These are phyloP conservation scores for Chaetomium cochliodes DNA, from an alignment of 495 filamentous ascomycete genomes.

Conservation along the genomic window DNA sequence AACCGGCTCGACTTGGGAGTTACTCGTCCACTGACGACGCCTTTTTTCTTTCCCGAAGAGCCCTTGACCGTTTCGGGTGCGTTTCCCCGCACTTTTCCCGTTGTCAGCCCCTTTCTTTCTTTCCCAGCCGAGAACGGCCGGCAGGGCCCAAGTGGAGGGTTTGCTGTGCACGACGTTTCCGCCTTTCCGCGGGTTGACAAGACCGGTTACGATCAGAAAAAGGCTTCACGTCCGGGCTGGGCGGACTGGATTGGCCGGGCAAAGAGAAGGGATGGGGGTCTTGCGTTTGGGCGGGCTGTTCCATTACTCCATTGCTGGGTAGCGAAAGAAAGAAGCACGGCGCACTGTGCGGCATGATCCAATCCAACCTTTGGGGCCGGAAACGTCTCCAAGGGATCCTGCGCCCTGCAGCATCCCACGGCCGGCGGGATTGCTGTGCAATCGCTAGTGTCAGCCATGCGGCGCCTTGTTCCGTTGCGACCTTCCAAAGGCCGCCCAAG, in stretches of 20 bases:
- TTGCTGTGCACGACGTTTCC: neutral
- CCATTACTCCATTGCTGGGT: neutral
- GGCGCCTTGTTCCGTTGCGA: conserved; percentile 11
- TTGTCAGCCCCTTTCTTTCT: neutral
- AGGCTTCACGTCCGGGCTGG: conserved; percentile 8
- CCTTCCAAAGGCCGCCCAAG: conserved; percentile 8
- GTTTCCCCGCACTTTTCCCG: conserved; percentile 1
- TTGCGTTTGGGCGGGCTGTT: conserved; percentile 7
- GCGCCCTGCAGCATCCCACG: conserved; percentile 4
- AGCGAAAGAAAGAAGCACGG: neutral
- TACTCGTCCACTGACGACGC: neutral
- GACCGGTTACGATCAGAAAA: neutral
- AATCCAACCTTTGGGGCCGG: conserved; percentile 17
- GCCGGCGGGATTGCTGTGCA: neutral
- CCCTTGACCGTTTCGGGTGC: neutral
- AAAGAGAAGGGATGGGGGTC: neutral
- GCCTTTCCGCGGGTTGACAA: neutral
- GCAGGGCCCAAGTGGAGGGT: neutral
- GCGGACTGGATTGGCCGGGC: neutral
- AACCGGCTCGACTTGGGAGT: too few species aligned
- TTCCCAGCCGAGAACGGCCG: neutral
- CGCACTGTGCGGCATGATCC: conserved; percentile 24
- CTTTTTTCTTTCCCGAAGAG: neutral
- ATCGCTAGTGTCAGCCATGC: conserved; percentile 9
- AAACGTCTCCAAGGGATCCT: conserved; percentile 16